Evolutionary conservation across 2,329 filamentous ascomycete genomes (phyloP), one percentile per base, ranked within the genome.

Genomic region (Fusarium napiforme): DNA sequence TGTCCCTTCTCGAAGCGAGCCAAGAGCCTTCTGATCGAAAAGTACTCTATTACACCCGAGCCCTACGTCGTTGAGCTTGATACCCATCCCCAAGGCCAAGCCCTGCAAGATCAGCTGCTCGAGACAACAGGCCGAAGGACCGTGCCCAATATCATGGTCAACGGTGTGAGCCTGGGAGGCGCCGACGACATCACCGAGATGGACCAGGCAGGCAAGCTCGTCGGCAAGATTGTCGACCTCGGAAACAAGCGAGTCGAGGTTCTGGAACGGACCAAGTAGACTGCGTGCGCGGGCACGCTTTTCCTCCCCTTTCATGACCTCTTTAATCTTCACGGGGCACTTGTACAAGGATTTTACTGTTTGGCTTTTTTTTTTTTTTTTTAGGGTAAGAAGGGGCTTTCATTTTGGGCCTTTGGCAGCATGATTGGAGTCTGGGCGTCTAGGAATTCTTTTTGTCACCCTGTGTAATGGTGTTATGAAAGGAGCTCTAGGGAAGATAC

Each of bases 61-160:
- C 96, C 96, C 1, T 93, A 91, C 79, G 93, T 99, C 12, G 95
- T 98, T 58, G 96, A 99, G 83, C 89, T 99, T 18, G 95, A 99
- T 82, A 82, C 90, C 73, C 94, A 98, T 79, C 89, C 90, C 2
- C 86, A 97, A 18, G 96, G 96, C 40, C 79, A 84, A 4, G 83
- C 89, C 62, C 83, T 99, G 46, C 96, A 99, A 82, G 88, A 87
- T 15, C 87, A 90, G 23, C 86, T 99, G 15, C 87, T 83, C 21
- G 88, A 91, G 67, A 92, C 89, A 79, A 98, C 96, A 0, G 93
- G 93, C 49, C 89, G 96, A 56, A 87, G 86, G 67, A 99, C 96
- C 0, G 96, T 99, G 1, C 96, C 96, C 21, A 99, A 99, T 80
- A 88, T 98, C 40, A 87, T 99, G 76, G 87, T 99, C 77, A 93